These are phyloP conservation scores for Arachis monticola DNA, from an alignment of 331 rosid species.

Conservation along the genomic window DNA sequence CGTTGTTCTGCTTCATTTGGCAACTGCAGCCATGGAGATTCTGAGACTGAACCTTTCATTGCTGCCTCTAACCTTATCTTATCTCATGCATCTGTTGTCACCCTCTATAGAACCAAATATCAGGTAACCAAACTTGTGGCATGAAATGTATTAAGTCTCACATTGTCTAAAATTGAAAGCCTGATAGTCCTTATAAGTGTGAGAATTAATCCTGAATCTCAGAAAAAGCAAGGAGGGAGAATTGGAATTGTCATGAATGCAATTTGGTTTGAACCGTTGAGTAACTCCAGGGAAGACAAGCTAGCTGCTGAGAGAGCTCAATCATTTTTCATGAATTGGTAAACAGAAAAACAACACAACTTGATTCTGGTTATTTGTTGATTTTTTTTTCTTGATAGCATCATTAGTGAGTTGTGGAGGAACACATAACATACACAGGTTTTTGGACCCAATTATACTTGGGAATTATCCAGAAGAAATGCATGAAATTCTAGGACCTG, in stretches of 20 bases:
- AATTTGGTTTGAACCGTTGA: conserved; percentile 67
- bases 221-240: conserved; percentile 68
- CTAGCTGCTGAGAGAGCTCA: conserved; percentile 69
- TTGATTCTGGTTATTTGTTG: background rate
- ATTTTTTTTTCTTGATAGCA: background rate
- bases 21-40: conserved; percentile 60
- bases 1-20: conserved; percentile 71
- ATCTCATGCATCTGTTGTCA: conserved; percentile 70
- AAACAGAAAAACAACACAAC: background rate
- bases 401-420: background rate
- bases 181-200: no score
- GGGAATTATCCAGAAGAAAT: conserved; percentile 74
- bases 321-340: conserved; percentile 68
- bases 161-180: no score
- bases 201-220: background rate
- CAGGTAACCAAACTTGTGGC: conserved; percentile 47
- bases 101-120: conserved; percentile 61
- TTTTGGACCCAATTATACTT: conserved; percentile 65
- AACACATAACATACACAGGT: conserved; percentile 49
- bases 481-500: conserved; percentile 56
- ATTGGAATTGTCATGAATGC: conserved; percentile 67
- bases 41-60: conserved; percentile 69
- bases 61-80: conserved; percentile 71
- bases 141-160: no score
- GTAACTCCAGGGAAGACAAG: conserved; percentile 64